phyloP scores from a whole-genome alignment of 1,284 basidiomycete genomes.

The Schizopora paradoxa region DNA sequence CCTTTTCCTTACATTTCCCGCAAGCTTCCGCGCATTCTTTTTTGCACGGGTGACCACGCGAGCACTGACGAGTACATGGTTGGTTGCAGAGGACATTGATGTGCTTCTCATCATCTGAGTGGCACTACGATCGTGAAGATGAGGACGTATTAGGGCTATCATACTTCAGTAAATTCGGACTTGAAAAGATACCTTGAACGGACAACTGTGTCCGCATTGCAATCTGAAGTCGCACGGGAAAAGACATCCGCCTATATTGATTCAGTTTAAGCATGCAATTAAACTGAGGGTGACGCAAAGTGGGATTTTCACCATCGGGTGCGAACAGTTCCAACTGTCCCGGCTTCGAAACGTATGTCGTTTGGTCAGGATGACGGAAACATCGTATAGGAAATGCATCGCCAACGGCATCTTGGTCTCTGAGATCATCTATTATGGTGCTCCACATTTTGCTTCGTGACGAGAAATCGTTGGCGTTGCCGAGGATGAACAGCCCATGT shows the following conservation, averaged over 20 bases:
- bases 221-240: slow-evolving; percentile 48
- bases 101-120: slow-evolving; percentile 58
- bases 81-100: slow-evolving; percentile 43
- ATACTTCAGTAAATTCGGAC: slow-evolving; percentile 1
- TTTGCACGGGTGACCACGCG: slow-evolving; percentile 55
- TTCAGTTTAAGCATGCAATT: not conserved
- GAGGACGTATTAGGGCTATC: not conserved
- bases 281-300: not conserved
- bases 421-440: slow-evolving; percentile 51
- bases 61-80: slow-evolving; percentile 48
- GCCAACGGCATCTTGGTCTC: slow-evolving; percentile 42
- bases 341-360: slow-evolving; percentile 42
- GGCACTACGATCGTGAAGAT: slow-evolving; percentile 44
- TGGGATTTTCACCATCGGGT: slow-evolving; percentile 46
- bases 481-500: slow-evolving; percentile 67
- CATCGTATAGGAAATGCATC: slow-evolving; percentile 54
- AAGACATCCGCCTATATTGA: slow-evolving; percentile 54
- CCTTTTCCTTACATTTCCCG: slow-evolving; percentile 49
- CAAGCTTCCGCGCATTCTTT: slow-evolving; percentile 50
- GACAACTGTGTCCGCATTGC: slow-evolving; percentile 68
- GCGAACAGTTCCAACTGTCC: slow-evolving; percentile 47
- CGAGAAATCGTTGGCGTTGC: slow-evolving; percentile 52
- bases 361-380: slow-evolving; percentile 45
- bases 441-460: slow-evolving; percentile 55
- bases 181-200: slow-evolving; percentile 45